Evolutionary conservation across 2,329 filamentous ascomycete genomes (phyloP), one percentile per base, ranked within the genome.

Genomic region (Geosmithia morbida): DNA sequence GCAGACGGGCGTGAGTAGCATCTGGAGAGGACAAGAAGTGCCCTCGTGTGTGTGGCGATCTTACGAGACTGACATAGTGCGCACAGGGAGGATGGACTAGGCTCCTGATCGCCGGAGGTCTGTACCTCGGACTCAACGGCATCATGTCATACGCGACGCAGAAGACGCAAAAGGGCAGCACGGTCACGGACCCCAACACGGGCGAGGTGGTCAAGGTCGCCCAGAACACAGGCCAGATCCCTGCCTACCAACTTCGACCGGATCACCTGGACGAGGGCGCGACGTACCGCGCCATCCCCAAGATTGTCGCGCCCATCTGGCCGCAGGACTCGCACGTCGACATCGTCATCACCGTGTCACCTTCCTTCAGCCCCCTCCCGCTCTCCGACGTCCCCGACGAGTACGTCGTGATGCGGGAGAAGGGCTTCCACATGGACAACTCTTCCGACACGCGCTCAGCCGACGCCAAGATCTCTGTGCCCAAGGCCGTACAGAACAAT

Each of bases 291-390:
- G 62, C 66, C 1, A 66, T 87, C 17, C 87, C 88, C 1, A 74
- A 81, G 53, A 75, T 73, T 48, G 72, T 96, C 51, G 85, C 85
- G 39, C 89, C 92, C 19, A 87, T 97, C 58, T 98, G 92, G 92
- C 80, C 86, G 2, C 68, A 75, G 44, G 79, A 92, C 60, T 85
- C 79, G 56, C 69, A 77, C 50, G 65, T 98, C 54, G 92, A 98
- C 63, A 79, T 98, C 55, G 72, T 78, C 54, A 77, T 98, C 59
- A 92, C 90, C 55, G 76, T 97, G 48, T 90, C 88, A 44, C 77
- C 85, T 13, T 84, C 83, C 10, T 73, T 84, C 53, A 74, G 77
- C 33, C 77, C 87, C 51, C 78, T 77, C 14, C 74, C 83, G 19
- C 71, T 95, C 54, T 75, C 76, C 52, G 70, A 77, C 45, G 72